Percentiles rank a stretch among this genome's conserved stretches.
Conservation (phyloP, 106 monocot genomes). For the Cymbidium sinense region DNA sequence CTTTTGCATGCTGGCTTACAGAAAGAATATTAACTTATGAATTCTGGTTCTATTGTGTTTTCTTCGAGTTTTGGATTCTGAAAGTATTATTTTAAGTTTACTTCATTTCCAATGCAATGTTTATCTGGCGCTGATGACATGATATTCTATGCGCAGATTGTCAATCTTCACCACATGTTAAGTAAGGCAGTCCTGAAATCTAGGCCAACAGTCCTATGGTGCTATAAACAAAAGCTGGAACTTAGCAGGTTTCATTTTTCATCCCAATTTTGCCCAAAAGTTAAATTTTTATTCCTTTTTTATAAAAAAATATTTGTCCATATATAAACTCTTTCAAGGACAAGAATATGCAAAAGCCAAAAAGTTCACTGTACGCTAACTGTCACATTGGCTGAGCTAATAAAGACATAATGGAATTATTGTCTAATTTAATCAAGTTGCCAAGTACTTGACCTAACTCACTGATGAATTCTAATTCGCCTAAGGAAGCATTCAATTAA, state of each 20-base stretch:
- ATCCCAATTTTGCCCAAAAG: background rate
- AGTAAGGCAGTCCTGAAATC: conserved; percentile 57
- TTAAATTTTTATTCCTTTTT: background rate
- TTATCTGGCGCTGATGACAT: background rate
- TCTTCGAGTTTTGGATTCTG: background rate
- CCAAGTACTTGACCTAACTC: too few species aligned
- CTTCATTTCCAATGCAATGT: background rate
- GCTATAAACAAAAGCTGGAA: conserved; percentile 83
- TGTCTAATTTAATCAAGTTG: too few species aligned
- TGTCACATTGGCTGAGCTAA: too few species aligned
- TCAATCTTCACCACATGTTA: conserved; percentile 76
- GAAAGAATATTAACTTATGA: background rate
- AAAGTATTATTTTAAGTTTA: background rate
- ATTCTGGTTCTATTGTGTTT: background rate
- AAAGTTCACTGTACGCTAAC: background rate
- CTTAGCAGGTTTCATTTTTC: conserved; percentile 67
- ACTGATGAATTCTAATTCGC: too few species aligned
- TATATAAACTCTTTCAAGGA: background rate
- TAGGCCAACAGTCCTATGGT: conserved; percentile 72
- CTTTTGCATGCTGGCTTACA: too few species aligned
- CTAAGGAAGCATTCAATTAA: too few species aligned
- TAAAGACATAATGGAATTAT: too few species aligned
- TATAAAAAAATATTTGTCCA: background rate
- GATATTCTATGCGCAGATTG: conserved; percentile 36
- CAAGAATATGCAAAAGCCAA: background rate